Base-by-base conservation (phyloP, 257 asterid genomes). In the Thymus mandschuricus region DNA sequence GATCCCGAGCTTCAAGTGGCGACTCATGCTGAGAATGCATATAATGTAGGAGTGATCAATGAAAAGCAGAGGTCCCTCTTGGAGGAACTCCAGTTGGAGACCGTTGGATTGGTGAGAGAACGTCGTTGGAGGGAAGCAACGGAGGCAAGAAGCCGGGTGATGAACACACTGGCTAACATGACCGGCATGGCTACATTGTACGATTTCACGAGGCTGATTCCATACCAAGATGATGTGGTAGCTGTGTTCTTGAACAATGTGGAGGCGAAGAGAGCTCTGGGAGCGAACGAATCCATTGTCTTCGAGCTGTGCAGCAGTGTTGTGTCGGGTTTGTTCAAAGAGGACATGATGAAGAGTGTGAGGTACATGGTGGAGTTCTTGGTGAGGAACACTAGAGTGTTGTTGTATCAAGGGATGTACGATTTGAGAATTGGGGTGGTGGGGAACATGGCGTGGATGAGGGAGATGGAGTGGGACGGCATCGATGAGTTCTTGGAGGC, bases 291-390 rank as follows among this genome's bases (percentile, higher is more conserved):
- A 72, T 76, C 77, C 0, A 66, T 78, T 3, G 76, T 66, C 46
- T 92, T 80, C 2, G 85, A 81, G 70, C 29, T 64, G 13, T 92
- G 98, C 33, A 87, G 92, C 5, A 86, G 54, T 57, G 48, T n/a
- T 1, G 98, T 88, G 73, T 85, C 79, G 0, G 58, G 75, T 1
- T 85, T 70, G 3, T 75, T 92, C 75, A 64, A 70, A 2, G 86
- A 82, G 2, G 97, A 92, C 69, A 84, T 88, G 78, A 92, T 92
- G 98, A 92, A 88, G 90, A 92, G 96, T 55, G 92, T 86, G 59
- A 86, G 75, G 81, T 71, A 70, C 29, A 87, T 77, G 95, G 91
- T 85, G 68, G 95, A 90, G 55, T 83, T 77, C 13, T 76, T 92
- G 78, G 96, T 88, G 10, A 79, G 66, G 81, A 84, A 81, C 6